phyloP scores from a whole-genome alignment of 192 early-diverging fungal genomes.

The Podila verticillata region DNA sequence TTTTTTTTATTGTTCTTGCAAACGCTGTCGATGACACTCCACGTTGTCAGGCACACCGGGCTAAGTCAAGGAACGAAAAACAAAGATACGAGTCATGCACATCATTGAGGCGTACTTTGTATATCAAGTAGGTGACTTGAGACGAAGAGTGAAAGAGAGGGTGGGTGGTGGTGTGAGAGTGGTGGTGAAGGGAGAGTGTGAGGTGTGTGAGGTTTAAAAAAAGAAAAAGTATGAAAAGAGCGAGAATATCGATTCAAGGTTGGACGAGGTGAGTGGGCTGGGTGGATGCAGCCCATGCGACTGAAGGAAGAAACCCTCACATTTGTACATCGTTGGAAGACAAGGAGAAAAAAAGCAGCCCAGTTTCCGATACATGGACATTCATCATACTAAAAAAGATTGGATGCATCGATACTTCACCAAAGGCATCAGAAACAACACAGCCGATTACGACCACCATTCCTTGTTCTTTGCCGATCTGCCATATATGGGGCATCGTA shows the following conservation, averaged over 20 bases:
- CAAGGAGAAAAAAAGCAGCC: not conserved
- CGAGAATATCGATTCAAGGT: not conserved
- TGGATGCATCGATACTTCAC: too few species aligned
- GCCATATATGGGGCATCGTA: too few species aligned
- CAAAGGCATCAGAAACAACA: too few species aligned
- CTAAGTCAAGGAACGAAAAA: not conserved
- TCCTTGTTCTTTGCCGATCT: too few species aligned
- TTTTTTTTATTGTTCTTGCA: too few species aligned
- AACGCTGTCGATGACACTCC: too few species aligned
- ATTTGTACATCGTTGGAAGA: not conserved
- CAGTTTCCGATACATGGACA: not conserved
- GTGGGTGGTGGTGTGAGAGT: not conserved
- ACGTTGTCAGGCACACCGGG: not conserved
- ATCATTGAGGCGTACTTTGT: not conserved
- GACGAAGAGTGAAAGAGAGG: not conserved
- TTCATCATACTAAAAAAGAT: too few species aligned
- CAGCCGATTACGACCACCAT: too few species aligned
- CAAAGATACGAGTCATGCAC: too few species aligned
- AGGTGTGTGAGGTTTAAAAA: too few species aligned
- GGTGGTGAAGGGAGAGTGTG: not conserved
- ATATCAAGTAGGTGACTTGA: not conserved
- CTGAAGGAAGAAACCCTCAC: not conserved
- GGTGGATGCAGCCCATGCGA: conserved; percentile 1
- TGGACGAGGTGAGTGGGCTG: not conserved
- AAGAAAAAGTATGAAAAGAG: not conserved